Evolutionary conservation across 2,329 filamentous ascomycete species (phyloP).

Genomic region (Teratosphaeria gauchensis): DNA sequence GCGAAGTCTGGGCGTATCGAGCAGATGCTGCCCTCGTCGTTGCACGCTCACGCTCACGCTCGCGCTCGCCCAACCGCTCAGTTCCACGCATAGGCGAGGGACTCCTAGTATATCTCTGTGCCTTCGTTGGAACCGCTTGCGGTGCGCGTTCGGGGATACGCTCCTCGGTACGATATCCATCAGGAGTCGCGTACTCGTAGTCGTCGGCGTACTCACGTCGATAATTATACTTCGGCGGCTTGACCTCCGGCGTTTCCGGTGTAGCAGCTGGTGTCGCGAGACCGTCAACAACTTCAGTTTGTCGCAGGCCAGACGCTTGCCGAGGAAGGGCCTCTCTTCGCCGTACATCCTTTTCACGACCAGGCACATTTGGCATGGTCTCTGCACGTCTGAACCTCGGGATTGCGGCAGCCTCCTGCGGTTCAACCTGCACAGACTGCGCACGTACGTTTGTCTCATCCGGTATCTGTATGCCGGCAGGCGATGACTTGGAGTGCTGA

Average conservation of each 20-base stretch:
- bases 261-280: constrained; percentile 19
- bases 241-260: constrained; percentile 11
- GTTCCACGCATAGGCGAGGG: constrained; percentile 12
- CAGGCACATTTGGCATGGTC: constrained; percentile 28
- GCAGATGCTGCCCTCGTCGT: constrained; percentile 13
- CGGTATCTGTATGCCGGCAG: constrained; percentile 20
- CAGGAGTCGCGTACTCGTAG: constrained; percentile 20
- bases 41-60: constrained; percentile 10
- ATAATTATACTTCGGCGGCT: constrained; percentile 15
- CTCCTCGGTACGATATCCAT: constrained; percentile 20
- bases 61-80: constrained; percentile 4
- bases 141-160: constrained; percentile 7
- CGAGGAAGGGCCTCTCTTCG: constrained; percentile 6
- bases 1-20: constrained; percentile 10
- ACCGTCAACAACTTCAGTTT: constrained; percentile 17
- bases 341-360: constrained; percentile 2
- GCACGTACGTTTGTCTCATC: constrained; percentile 15
- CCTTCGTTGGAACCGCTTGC: background rate
- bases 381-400: constrained; percentile 32
- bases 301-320: constrained; percentile 15
- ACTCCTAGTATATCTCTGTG: constrained; percentile 14
- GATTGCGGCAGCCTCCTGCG: constrained; percentile 12
- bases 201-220: constrained; percentile 21
- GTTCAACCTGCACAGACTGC: constrained; percentile 19
- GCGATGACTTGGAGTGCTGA: constrained; percentile 28